Conservation (phyloP, 495 filamentous ascomycete species). For the Arthonia radiata region DNA sequence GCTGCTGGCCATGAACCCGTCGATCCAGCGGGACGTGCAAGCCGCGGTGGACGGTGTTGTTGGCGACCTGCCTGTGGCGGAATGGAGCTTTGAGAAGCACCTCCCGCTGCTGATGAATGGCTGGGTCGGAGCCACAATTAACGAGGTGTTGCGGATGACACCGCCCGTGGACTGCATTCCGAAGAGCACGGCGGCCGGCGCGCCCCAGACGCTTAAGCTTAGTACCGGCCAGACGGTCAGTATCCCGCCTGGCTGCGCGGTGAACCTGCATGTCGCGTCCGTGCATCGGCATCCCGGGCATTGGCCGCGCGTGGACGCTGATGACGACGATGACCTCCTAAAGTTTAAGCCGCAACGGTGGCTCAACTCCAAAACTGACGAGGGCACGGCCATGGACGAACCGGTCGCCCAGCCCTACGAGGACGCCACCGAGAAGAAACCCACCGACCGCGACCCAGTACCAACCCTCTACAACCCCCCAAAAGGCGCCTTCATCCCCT, state of each 20-base stretch:
- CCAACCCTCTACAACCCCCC: slow-evolving; percentile 29
- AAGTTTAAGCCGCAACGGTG: slow-evolving; percentile 31
- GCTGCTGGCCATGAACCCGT: slow-evolving; percentile 32
- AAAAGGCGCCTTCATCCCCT: slow-evolving; percentile 44
- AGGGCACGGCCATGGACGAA: slow-evolving; percentile 10
- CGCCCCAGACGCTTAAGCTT: slow-evolving; percentile 25
- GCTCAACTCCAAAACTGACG: slow-evolving; percentile 26
- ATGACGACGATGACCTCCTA: slow-evolving; percentile 17
- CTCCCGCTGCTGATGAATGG: slow-evolving; percentile 29
- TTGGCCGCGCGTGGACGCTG: slow-evolving; percentile 17
- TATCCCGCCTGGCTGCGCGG: slow-evolving; percentile 21
- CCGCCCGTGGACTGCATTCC: slow-evolving; percentile 36
- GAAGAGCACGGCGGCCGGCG: slow-evolving; percentile 23
- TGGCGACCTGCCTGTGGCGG: slow-evolving; percentile 18
- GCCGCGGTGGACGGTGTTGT: slow-evolving; percentile 32
- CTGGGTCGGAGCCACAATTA: slow-evolving; percentile 40
- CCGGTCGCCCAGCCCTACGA: slow-evolving; percentile 15
- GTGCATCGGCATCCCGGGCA: slow-evolving; percentile 35
- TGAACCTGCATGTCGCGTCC: slow-evolving; percentile 21
- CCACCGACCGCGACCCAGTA: slow-evolving; percentile 25
- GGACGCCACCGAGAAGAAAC: slow-evolving; percentile 28
- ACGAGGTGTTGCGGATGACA: slow-evolving; percentile 38
- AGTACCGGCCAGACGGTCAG: slow-evolving; percentile 22
- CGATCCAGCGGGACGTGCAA: slow-evolving; percentile 32
- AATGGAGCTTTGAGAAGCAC: slow-evolving; percentile 37